Evolutionary conservation across 306 rosid species (phyloP).

Genomic region (Pyrus pyrifolia): DNA sequence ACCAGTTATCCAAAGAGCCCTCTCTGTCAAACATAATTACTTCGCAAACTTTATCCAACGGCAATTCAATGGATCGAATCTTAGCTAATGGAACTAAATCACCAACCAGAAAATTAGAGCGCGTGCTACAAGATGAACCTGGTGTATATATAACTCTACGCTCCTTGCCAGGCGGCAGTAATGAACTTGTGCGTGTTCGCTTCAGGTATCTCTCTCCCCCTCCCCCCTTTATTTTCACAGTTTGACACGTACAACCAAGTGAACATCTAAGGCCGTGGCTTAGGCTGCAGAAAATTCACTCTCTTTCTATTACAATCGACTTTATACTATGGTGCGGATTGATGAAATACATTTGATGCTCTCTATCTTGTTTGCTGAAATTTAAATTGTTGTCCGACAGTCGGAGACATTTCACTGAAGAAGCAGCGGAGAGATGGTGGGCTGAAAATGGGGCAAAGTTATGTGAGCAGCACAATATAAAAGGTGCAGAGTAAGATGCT

Average conservation of each 20-base stretch:
- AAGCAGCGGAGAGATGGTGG: constrained; percentile 89
- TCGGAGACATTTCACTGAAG: constrained; percentile 81
- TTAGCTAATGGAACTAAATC: constrained; percentile 42
- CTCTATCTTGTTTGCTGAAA: constrained; percentile 13
- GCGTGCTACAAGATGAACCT: constrained; percentile 87
- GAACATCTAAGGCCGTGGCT: too few species aligned
- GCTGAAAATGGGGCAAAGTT: constrained; percentile 62
- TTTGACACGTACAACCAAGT: neutral
- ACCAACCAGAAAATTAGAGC: constrained; percentile 52
- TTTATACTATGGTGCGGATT: neutral
- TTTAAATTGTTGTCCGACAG: constrained; percentile 39
- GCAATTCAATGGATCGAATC: constrained; percentile 32
- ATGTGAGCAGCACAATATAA: constrained; percentile 54
- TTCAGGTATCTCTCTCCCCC: constrained; percentile 62
- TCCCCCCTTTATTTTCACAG: neutral
- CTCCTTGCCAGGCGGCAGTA: constrained; percentile 55
- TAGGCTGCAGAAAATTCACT: too few species aligned
- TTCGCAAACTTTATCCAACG: constrained; percentile 36
- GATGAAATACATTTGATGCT: neutral
- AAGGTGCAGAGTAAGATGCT: constrained; percentile 34
- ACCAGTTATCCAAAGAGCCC: constrained; percentile 40
- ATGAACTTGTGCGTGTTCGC: constrained; percentile 85
- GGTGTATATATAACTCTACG: constrained; percentile 79
- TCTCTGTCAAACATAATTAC: constrained; percentile 25
- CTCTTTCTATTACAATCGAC: neutral